Base-by-base conservation (phyloP, 164 flowering plant genomes). In the Vitis rotundifolia region DNA sequence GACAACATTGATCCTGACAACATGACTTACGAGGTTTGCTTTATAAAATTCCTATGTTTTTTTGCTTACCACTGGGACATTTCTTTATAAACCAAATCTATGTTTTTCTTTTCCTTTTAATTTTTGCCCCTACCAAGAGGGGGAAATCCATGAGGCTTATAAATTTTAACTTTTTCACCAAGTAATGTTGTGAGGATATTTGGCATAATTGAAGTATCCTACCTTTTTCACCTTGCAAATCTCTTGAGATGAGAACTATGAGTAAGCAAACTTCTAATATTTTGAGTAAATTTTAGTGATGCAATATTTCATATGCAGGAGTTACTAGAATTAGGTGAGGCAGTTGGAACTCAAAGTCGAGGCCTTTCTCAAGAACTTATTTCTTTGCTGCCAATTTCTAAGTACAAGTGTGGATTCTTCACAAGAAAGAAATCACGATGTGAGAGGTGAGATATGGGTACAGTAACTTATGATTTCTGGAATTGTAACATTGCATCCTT, bases 21-120 rank as follows among this genome's bases (percentile, higher is more conserved):
- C 77, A 94, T 94, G 98, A 94, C 88, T 53, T 94, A 94, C 64
- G 98, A 94, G 98, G 98, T 94, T 75, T 71, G 78, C 59, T 56
- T 6, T 37, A 51, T 28, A 71, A 44, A 31, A 13, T n/a, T 64
- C 5, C 10, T 22, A 53, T 14, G 12, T 64, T 44, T 51, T 10
- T 49, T 29, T 49, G 44, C 47, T 6, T 11, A 49, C 15, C 31
- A 60, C 28, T 47, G 14, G 8, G 52, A 57, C 9, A 51, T 37
- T 4, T 66, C 31, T 11, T 44, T 15, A n/a, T 69, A 10, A 14
- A 11, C 28, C 70, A 18, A 14, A 22, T 61, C 26, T 31, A 18
- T 1, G 37, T 8, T 14, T 67, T 8, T 44, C 3, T 28, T 61
- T 26, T 31, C 19, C 12, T 61, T 57, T 61, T 14, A 49, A 47